Evolutionary conservation across 2,329 filamentous ascomycete genomes (phyloP), one percentile per base, ranked within the genome.

Genomic region (Ophiocordyceps unilateralis): DNA sequence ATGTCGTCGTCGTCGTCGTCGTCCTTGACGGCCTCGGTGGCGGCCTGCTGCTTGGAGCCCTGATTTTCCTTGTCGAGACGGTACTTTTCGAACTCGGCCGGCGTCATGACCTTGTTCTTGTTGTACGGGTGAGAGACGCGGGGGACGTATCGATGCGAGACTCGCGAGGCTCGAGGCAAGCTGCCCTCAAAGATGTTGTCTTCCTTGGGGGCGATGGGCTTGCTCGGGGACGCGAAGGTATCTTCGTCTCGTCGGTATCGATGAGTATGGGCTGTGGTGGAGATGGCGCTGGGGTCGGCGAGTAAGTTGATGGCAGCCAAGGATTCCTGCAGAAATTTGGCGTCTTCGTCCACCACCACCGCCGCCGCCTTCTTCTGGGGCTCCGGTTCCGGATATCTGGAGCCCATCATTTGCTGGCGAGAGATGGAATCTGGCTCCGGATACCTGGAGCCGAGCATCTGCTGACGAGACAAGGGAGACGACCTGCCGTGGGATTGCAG

Each of bases 21-120:
- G 36, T 78, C 70, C 15, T 36, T 36, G 32, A 68, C 70, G 19
- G 65, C 64, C 5, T 73, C 40, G 20, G 46, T 48, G 22, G 57
- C 46, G 49, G 45, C 63, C 51, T 61, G 68, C 51, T 64, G 66
- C 23, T 58, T 66, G 28, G 56, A 55, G 43, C 48, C 67, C 44
- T 72, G 67, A n/a, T 76, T 69, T 49, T 79, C 78, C 53, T 84
- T 80, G 55, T 91, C 81, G 53, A 80, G 72, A 47, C 78, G 74
- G 53, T 88, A 89, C 49, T 74, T 74, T 57, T 94, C 86, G 51
- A 93, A 94, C 56, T 94, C 78, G 11, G 80, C 83, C 1, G 82
- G 82, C 2, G 87, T 94, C 84, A 94, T 93, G 48, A 91, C 81
- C 59, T 91, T 91, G 57, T 74, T 81, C 19, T 68, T 22, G 14